Evolutionary conservation across 257 asterid genomes (phyloP).

Genomic region (Misopates orontium): DNA sequence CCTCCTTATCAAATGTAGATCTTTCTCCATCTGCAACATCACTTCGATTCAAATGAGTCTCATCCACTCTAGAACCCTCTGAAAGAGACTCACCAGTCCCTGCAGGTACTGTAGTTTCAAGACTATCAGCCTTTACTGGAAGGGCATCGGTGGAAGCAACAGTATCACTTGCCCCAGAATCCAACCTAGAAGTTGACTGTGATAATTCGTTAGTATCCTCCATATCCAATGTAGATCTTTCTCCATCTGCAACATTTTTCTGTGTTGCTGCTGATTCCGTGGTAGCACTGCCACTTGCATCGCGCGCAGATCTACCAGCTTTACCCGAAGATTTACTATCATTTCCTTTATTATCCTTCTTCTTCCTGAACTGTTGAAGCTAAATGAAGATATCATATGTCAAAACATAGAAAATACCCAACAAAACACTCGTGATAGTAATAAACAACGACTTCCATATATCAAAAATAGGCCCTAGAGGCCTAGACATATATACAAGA

Average conservation of each 20-base stretch:
- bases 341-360: slow-evolving; percentile 75
- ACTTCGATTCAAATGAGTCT: slow-evolving; percentile 26
- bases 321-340: slow-evolving; percentile 54
- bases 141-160: slow-evolving; percentile 35
- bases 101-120: slow-evolving; percentile 36
- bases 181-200: slow-evolving; percentile 41
- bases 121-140: slow-evolving; percentile 33
- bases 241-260: slow-evolving; percentile 43
- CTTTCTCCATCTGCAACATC: slow-evolving; percentile 43
- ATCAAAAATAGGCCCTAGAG: slow-evolving; percentile 5
- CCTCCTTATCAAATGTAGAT: slow-evolving; percentile 37
- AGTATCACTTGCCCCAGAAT: slow-evolving; percentile 32
- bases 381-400: slow-evolving; percentile 34
- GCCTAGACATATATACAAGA: not conserved
- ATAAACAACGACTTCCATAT: not conserved
- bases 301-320: slow-evolving; percentile 61
- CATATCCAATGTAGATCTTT: slow-evolving; percentile 36
- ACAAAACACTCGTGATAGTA: slow-evolving; percentile 3
- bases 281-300: slow-evolving; percentile 35
- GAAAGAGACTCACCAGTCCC: slow-evolving; percentile 27
- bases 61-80: slow-evolving; percentile 39
- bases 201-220: slow-evolving; percentile 35
- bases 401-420: slow-evolving; percentile 1
- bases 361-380: slow-evolving; percentile 96
- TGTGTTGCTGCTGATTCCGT: slow-evolving; percentile 32